Percentiles rank a stretch among this genome's conserved stretches.
These are phyloP conservation scores for Stagonosporopsis vannaccii DNA, from an alignment of 2,329 filamentous ascomycete species.

Conservation along the genomic window DNA sequence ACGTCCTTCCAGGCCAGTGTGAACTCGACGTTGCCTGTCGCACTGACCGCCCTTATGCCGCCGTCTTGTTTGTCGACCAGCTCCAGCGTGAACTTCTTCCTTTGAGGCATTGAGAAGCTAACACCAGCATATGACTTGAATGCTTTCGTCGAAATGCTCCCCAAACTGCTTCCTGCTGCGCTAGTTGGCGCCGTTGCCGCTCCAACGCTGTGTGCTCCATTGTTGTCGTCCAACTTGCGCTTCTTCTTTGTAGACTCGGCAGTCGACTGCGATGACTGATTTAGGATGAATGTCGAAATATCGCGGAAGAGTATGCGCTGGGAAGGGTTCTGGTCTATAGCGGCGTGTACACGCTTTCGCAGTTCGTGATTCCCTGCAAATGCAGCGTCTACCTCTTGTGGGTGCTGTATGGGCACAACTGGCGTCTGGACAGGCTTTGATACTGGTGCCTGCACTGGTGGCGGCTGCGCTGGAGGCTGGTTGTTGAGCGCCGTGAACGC, in stretches of 20 bases:
- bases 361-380: constrained; percentile 46
- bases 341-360: constrained; percentile 48
- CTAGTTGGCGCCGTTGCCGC: not conserved
- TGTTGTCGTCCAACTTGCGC: constrained; percentile 47
- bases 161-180: constrained; percentile 25
- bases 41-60: constrained; percentile 58
- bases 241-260: constrained; percentile 48
- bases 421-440: constrained; percentile 10
- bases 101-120: constrained; percentile 67
- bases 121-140: constrained; percentile 55
- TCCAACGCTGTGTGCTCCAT: constrained; percentile 26
- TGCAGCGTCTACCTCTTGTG: constrained; percentile 43
- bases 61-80: constrained; percentile 55
- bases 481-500: constrained; percentile 36
- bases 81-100: constrained; percentile 69
- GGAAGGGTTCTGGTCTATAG: constrained; percentile 45
- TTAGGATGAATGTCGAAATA: constrained; percentile 47
- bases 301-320: constrained; percentile 47
- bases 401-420: constrained; percentile 21
- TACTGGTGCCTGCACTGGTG: constrained; percentile 13
- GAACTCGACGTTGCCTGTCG: constrained; percentile 62
- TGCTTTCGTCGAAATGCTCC: constrained; percentile 33
- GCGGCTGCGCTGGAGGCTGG: constrained; percentile 12
- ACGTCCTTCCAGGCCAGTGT: constrained; percentile 59
- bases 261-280: constrained; percentile 30